Conservation (phyloP, 2,329 filamentous ascomycete genomes). For the Hypoxylon sp. region DNA sequence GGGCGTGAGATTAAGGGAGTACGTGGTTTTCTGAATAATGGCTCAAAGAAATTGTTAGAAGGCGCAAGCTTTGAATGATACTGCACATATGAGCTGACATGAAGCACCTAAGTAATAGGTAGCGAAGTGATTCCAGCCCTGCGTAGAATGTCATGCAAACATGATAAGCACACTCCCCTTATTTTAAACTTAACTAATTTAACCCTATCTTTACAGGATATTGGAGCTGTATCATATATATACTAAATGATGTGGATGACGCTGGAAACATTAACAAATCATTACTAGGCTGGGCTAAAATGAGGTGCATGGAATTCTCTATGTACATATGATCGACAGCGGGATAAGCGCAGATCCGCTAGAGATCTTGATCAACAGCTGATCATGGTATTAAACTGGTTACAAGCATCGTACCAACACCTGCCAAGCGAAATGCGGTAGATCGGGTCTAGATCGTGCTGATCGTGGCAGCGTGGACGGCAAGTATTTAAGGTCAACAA, state of each 20-base stretch:
- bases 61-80: background rate
- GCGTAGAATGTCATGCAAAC: background rate
- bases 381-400: constrained; percentile 35
- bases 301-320: constrained; percentile 6
- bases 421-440: constrained; percentile 11
- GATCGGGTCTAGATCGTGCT: constrained; percentile 20
- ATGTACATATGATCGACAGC: constrained; percentile 14
- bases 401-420: constrained; percentile 29
- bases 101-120: too few species aligned
- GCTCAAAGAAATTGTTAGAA: background rate
- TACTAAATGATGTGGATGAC: too few species aligned
- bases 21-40: constrained; percentile 4
- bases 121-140: background rate
- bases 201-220: background rate
- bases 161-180: background rate
- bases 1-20: background rate
- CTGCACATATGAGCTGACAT: background rate
- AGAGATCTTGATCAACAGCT: constrained; percentile 38
- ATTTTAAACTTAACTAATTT: background rate
- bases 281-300: constrained; percentile 10
- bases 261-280: constrained; percentile 11
- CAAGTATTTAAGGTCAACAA: constrained; percentile 7
- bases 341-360: constrained; percentile 9
- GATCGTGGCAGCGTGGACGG: background rate
- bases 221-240: background rate